Conservation (phyloP, 345 rosid species). For the Erucastrum elatum region DNA sequence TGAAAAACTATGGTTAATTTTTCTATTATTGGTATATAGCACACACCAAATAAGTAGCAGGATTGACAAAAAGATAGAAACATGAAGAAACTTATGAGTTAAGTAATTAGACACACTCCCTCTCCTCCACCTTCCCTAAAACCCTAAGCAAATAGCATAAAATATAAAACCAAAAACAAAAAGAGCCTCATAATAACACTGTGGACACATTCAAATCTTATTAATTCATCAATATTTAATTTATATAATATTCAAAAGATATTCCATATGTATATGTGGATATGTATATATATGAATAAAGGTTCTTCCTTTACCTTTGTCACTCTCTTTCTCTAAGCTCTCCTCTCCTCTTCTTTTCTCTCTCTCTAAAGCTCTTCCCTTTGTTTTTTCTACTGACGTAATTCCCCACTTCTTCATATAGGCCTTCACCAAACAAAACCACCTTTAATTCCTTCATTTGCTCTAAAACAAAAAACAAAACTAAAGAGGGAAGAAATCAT, state of each 20-base stretch:
- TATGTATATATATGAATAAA: conserved; percentile 38
- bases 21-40: not conserved
- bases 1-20: not conserved
- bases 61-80: conserved; percentile 29
- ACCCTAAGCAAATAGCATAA: conserved; percentile 34
- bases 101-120: conserved; percentile 33
- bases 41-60: conserved; percentile 28
- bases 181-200: conserved; percentile 28
- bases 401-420: conserved; percentile 38
- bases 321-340: conserved; percentile 38
- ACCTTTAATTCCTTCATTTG: conserved; percentile 32
- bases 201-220: conserved; percentile 26
- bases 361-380: conserved; percentile 35
- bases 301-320: conserved; percentile 42
- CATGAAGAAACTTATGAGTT: conserved; percentile 41
- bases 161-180: conserved; percentile 30
- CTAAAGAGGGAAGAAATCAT: conserved; percentile 29
- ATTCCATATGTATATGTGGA: conserved; percentile 27
- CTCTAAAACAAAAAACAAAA: conserved; percentile 15
- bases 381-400: conserved; percentile 33
- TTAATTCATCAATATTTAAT: not conserved
- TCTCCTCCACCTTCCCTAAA: conserved; percentile 36
- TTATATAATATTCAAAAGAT: conserved; percentile 21
- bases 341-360: conserved; percentile 30
- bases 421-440: conserved; percentile 29